Evolutionary conservation across 129 eudicot species (phyloP), one percentile per base, ranked within the genome.

Genomic region (Gnaphalium uliginosum): DNA sequence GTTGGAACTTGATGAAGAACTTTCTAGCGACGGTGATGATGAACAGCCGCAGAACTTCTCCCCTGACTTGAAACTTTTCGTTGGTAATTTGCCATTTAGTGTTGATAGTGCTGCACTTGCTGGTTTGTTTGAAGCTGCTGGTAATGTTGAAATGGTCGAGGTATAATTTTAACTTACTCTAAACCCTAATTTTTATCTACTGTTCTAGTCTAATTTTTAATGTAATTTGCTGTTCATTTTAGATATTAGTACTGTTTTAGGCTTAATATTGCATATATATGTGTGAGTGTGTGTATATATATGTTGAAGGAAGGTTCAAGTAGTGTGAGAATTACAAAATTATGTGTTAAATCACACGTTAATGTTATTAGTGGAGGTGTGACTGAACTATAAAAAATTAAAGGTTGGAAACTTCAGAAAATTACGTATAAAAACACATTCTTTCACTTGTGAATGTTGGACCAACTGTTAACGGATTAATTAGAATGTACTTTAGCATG

Each of bases 81-180:
- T 91, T 14, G 97, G 99, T 14, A 95, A 95, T 39, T 83, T 95
- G 82, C 94, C 99, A 6, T 95, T 95, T 58, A 82, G 35, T 18
- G 93, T 86, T 11, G 99, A 95, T 59, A 95, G 99, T 29, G 85
- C 97, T 58, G 82, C 81, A 4, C 97, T 95, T 63, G 99, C 99
- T 78, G 92, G 78, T 0, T 77, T 95, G 87, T 95, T 95, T 63
- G 96, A 82, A 29, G 51, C 23, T 25, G 97, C 96, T 48, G 99
- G 99, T 17, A 89, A 83, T 76, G 99, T 95, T 64, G 88, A 91
- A 81, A 95, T 91, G 99, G 99, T 90, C 81, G 99, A 95, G 97
- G 99, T 95, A 78, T 89, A 73, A 11, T 4, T 71, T 26, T 5
- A 56, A 14, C 21, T 8, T 56, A 56, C 13, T 21, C n/a, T 24